A percentile compares a stretch with the other conserved stretches of the same genome.
These are phyloP conservation scores for Gryganskiella cystojenkinii DNA, from an alignment of 192 early-diverging fungal species.

Conservation along the genomic window DNA sequence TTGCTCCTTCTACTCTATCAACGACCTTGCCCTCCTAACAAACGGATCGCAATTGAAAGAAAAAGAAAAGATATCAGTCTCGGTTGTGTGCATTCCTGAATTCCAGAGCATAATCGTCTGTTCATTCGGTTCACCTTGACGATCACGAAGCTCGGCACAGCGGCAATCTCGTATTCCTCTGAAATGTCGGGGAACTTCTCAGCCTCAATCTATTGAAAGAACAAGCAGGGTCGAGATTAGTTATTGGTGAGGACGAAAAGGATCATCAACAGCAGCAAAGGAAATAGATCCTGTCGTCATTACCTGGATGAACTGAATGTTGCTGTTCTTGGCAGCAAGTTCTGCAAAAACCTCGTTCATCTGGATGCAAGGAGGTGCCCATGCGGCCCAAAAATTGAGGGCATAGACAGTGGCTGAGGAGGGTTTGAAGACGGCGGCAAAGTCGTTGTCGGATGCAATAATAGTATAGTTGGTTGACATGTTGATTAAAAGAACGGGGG, in stretches of 20 bases:
- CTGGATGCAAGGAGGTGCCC: constrained; percentile 90
- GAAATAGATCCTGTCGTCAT: too few relatives aligned
- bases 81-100: not conserved
- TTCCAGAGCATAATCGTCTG: not conserved
- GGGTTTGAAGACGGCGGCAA: constrained; percentile 43
- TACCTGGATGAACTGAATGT: constrained; percentile 83
- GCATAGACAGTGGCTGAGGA: constrained; percentile 57
- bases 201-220: constrained; percentile 74
- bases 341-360: constrained; percentile 94
- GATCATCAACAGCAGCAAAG: too few relatives aligned
- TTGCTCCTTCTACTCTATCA: constrained; percentile 90
- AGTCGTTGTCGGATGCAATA: constrained; percentile 56
- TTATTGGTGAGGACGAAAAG: too few relatives aligned
- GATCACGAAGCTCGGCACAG: constrained; percentile 92
- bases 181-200: constrained; percentile 91
- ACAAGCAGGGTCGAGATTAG: not conserved
- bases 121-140: constrained; percentile 64
- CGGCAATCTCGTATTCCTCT: constrained; percentile 88
- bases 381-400: constrained; percentile 93
- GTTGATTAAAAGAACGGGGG: not conserved
- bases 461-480: constrained; percentile 53
- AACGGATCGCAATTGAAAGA: too few relatives aligned
- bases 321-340: constrained; percentile 80
- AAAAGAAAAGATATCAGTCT: not conserved
- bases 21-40: constrained; percentile 73